Evolutionary conservation across 2,329 filamentous ascomycete genomes (phyloP), one percentile per base, ranked within the genome.

Genomic region (Paraconiothyrium brasiliense): DNA sequence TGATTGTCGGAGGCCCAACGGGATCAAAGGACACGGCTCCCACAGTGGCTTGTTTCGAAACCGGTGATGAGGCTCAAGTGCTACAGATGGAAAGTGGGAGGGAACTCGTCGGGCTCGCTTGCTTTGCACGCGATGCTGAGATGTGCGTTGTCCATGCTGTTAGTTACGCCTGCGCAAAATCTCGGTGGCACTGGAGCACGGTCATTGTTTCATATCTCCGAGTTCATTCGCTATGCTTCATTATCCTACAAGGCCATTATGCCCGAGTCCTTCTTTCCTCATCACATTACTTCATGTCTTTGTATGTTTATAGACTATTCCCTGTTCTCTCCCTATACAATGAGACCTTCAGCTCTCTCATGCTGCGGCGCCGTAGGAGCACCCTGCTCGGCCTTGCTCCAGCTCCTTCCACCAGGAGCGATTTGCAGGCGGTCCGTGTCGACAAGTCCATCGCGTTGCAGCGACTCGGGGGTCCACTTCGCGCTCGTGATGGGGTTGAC

Each of bases 401-500:
- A 76, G 30, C 66, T 73, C 22, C 76, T 67, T 24, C 71, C 76
- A 22, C 75, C 75, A 13, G 75, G 63, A 22, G 69, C 72, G 62
- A 77, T 61, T 41, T 78, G 71, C 14, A 73, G 61, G 49, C 70
- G 68, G 52, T 78, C 76, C 6, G 72, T 70, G 32, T 73, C 73
- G n/a, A 73, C 68, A 34, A 78, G 62, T 1, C 72, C 75, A 49
- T 78, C 75, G 54, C 71, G 71, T 11, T 68, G 65, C 14, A 75
- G 61, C 37, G 68, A 71, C 6, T 68, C 66, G 7, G 70, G 46
- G 48, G 73, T 69, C 85, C 85, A 91, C 61, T 84, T 82, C 22
- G 81, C 71, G 66, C 86, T 89, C 78, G 88, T 86, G 79, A 87
- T 87, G 0, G 90, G 89, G 70, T 82, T 86, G 50, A 92, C 88